phyloP scores from a whole-genome alignment of 371 early-diverging fungal genomes.

The Mortierella sp. region DNA sequence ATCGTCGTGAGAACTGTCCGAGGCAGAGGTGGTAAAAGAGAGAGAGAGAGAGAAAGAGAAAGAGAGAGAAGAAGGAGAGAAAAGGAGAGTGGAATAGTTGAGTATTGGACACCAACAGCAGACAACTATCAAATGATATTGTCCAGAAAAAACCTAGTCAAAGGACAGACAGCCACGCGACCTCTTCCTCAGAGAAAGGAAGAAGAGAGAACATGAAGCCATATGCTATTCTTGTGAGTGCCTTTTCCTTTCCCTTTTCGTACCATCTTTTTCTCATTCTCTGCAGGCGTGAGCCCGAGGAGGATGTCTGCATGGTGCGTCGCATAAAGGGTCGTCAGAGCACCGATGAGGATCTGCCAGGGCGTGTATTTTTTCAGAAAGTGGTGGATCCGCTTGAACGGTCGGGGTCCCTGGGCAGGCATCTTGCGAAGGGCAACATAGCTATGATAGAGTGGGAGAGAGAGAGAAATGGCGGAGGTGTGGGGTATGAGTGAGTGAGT shows the following conservation, averaged over 20 bases:
- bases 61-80: neutral
- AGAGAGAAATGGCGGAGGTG: neutral
- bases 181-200: too few species aligned
- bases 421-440: conserved; percentile 43
- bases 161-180: too few species aligned
- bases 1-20: conserved; percentile 64
- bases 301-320: conserved; percentile 63
- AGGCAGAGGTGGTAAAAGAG: neutral
- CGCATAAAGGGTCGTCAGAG: conserved; percentile 71
- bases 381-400: conserved; percentile 31
- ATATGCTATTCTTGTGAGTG: too few species aligned
- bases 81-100: conserved; percentile 43
- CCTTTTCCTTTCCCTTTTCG: too few species aligned
- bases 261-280: conserved; percentile 50
- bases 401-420: conserved; percentile 27
- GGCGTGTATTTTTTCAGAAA: conserved; percentile 67
- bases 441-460: conserved; percentile 12
- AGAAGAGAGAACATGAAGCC: too few species aligned
- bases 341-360: conserved; percentile 83
- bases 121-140: too few species aligned
- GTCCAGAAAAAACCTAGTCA: too few species aligned
- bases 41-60: neutral
- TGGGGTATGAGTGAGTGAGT: too few species aligned
- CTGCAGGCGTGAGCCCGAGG: conserved; percentile 43
- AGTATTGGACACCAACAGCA: conserved; percentile 58